Evolutionary conservation across 495 filamentous ascomycete genomes (phyloP), one percentile per base, ranked within the genome.

Genomic region (Penicillium samsonianum): DNA sequence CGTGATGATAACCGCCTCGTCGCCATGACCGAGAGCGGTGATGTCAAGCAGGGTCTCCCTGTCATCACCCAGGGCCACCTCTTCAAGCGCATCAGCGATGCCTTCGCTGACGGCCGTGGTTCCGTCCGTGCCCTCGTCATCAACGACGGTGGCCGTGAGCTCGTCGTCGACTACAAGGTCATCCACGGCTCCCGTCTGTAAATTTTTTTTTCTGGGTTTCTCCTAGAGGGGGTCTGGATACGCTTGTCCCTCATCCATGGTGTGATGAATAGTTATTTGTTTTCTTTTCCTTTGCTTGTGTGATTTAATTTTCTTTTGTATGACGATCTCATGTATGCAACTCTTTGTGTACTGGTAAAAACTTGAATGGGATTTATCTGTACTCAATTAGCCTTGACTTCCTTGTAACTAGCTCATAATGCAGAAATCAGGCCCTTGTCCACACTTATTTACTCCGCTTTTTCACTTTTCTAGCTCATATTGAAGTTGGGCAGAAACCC

Each of bases 111-210:
- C 64, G 94, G 94, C 67, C 90, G 92, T 77, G 94, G 94, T 65
- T 89, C 85, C 71, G 88, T 98, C 72, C 89, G 94, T 58, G 91
- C 95, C 67, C 86, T 98, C 57, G 94, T 98, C 76, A 91, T 98
- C 81, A 90, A 87, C 74, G 95, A 98, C 76, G 83, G 90, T 70
- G 92, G 92, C 60, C 86, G 86, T 67, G 94, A 98, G 84, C 84
- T 98, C 71, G 94, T 90, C 62, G 94, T 98, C 61, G 94, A 98
- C 86, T 96, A 92, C 87, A 98, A 96, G 86, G 88, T 97, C 67
- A 89, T 98, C 71, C 95, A 98, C 72, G 84, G 83, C 56, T 86
- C 83, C 57, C 78, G 85, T 57, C 75, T 89, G 77, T 89, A 86
- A 76, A 77, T 70, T 50, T 44, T 56, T 64, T 50, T 37, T 54